phyloP scores from a whole-genome alignment of 139 green algal species.

The Micractinium conductrix region DNA sequence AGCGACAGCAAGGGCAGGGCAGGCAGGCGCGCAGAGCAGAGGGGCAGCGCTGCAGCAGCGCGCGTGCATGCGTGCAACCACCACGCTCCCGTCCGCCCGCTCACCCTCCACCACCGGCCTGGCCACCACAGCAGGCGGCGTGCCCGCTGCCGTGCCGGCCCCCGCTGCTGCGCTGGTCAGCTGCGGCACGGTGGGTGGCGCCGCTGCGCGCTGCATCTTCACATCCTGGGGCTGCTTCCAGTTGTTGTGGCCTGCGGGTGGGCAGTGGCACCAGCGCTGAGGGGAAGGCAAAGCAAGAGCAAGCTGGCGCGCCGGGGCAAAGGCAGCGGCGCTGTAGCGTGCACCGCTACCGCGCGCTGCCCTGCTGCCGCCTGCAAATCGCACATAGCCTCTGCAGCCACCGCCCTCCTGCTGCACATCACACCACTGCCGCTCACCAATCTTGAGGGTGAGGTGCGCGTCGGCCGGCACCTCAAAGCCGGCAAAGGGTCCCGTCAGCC shows the following conservation, averaged over 20 bases:
- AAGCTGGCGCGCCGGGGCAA: background rate
- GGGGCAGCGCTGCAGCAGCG: background rate
- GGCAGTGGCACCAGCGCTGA: background rate
- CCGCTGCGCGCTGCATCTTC: slow-evolving; percentile 14
- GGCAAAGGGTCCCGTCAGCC: background rate
- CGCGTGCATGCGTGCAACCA: too few species aligned
- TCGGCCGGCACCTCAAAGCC: slow-evolving; percentile 25
- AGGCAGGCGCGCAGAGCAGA: background rate
- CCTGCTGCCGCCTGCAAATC: too few species aligned
- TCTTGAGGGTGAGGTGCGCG: slow-evolving; percentile 1
- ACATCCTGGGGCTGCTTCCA: slow-evolving; percentile 29
- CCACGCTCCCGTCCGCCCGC: too few species aligned
- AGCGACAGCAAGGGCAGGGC: background rate
- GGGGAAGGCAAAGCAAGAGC: background rate
- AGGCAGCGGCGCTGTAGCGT: background rate
- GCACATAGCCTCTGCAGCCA: too few species aligned
- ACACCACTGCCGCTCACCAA: slow-evolving; percentile 6
- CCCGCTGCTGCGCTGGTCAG: too few species aligned
- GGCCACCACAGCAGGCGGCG: too few species aligned
- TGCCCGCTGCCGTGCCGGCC: background rate
- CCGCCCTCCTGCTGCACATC: too few species aligned
- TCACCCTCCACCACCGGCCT: too few species aligned
- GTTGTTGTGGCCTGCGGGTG: slow-evolving; percentile 33
- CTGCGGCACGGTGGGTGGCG: background rate
- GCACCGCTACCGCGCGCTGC: background rate